Base-by-base conservation (phyloP, 1,284 basidiomycete genomes). In the Sutorius eximius region DNA sequence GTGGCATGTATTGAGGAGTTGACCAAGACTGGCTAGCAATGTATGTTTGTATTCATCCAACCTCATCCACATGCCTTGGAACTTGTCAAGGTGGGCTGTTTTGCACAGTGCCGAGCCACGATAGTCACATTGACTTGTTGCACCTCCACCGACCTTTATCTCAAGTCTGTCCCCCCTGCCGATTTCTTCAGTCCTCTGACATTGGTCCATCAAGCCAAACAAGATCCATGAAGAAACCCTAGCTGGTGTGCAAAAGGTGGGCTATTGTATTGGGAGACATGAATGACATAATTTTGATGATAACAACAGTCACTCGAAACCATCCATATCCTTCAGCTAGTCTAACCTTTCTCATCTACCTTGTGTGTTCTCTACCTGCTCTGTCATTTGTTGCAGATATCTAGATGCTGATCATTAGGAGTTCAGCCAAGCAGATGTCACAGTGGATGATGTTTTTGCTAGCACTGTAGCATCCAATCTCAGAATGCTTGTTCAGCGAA, bases 1-100 rank as follows among this genome's bases (percentile, higher is more conserved):
- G 78, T 82, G n/a, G 78, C 81, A 3, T 83, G 80, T 56, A 69
- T 86, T 16, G 82, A 86, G 53, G 83, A 86, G 64, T 65, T 87
- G 13, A 85, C 82, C 60, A 75, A 79, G 29, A 79, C 78, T 34
- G 82, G 84, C 79, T 38, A 56, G 72, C 66, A 7, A 22, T 45
- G 11, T 33, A 0, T 27, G 27, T 32, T 44, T 16, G 8, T 47
- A n/a, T 4, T 33, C 37, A 16, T 37, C 12, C 22, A 2, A 1
- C 34, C 47, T 53, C 34, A 57, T 20, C 24, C 38, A 3, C 44
- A 22, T 18, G 2, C 52, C 24, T 41, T 77, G 77, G 77, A 8
- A 72, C 75, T n/a, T 81, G 80, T 58, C 75, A 80, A 56, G 68
- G 67, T 3, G 73, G 76, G 29, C 67, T 84, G 5, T 82, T 83